Percentiles rank a stretch among this genome's conserved stretches.
Evolutionary conservation across 139 green algal genomes (phyloP).

Genomic region (Chlorella sp.): DNA sequence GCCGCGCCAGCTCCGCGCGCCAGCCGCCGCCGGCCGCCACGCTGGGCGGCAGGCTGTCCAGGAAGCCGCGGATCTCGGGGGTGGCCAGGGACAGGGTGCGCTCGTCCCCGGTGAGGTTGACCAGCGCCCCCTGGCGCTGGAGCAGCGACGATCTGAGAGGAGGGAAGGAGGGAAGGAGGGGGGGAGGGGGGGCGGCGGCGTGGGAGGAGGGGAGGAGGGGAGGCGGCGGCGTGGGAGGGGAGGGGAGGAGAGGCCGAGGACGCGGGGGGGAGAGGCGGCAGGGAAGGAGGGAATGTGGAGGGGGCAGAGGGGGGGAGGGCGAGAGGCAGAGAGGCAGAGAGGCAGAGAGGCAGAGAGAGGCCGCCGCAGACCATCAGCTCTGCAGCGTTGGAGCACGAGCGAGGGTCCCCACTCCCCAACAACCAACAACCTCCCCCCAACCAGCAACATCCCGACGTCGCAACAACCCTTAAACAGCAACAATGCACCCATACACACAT

Average conservation of each 20-base stretch:
- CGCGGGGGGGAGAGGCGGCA: too few relatives aligned
- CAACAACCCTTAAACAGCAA: background rate
- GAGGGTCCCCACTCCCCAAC: too few relatives aligned
- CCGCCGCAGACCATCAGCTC: too few relatives aligned
- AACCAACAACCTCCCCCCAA: too few relatives aligned
- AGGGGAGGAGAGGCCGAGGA: too few relatives aligned
- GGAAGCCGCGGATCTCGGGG: conserved; percentile 71
- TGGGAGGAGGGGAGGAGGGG: background rate
- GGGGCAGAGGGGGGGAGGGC: too few relatives aligned
- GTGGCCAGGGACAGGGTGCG: conserved; percentile 62
- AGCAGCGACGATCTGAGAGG: conserved; percentile 66
- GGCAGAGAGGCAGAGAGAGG: too few relatives aligned
- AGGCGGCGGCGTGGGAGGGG: too few relatives aligned
- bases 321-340: too few relatives aligned
- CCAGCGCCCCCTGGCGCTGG: conserved; percentile 71
- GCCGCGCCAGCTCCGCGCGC: conserved; percentile 41
- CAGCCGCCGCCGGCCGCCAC: conserved; percentile 31
- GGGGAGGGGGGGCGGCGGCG: background rate
- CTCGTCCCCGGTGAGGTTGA: conserved; percentile 96
- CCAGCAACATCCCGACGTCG: too few relatives aligned
- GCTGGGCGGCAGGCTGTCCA: conserved; percentile 73
- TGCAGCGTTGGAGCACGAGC: too few relatives aligned
- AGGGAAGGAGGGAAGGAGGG: background rate
- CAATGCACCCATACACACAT: background rate
- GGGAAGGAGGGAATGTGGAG: too few relatives aligned